Percentiles rank a stretch among this genome's conserved stretches.
Evolutionary conservation across 345 rosid species (phyloP).

Genomic region (Corchorus olitorius): DNA sequence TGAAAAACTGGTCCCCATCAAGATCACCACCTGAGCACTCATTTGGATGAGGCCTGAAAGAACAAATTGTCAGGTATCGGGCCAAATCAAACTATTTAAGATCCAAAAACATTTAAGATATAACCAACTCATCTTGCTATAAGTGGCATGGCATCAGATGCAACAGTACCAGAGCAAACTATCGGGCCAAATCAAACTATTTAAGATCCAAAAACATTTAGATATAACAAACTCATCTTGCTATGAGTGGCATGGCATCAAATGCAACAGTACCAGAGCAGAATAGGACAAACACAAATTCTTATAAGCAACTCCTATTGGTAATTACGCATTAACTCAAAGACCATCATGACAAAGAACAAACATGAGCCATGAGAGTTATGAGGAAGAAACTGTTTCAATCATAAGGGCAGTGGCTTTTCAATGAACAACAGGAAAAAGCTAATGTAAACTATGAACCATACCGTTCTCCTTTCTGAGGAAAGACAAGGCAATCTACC

Average conservation of each 20-base stretch:
- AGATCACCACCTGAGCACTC: conserved; percentile 99
- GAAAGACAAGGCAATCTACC: conserved; percentile 81
- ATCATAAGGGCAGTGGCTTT: neutral
- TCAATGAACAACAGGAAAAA: neutral
- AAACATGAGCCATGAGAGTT: neutral
- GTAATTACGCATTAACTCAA: neutral
- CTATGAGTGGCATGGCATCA: neutral
- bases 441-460: neutral
- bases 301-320: neutral
- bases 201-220: conserved; percentile 9
- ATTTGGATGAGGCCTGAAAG: conserved; percentile 91
- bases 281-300: neutral
- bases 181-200: conserved; percentile 32
- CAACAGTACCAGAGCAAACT: neutral
- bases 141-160: neutral
- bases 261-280: neutral
- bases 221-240: neutral
- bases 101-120: conserved; percentile 1
- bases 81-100: conserved; percentile 33
- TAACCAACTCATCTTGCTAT: neutral
- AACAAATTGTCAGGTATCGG: conserved; percentile 15
- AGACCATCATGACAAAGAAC: neutral
- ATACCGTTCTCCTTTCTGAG: conserved; percentile 84
- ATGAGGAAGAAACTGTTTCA: conserved; percentile 4
- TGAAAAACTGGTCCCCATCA: conserved; percentile 87